Percentiles rank a stretch among this genome's conserved stretches.
These are phyloP conservation scores for Ceratobasidium sp. DNA, from an alignment of 1,284 basidiomycete species.

Conservation along the genomic window DNA sequence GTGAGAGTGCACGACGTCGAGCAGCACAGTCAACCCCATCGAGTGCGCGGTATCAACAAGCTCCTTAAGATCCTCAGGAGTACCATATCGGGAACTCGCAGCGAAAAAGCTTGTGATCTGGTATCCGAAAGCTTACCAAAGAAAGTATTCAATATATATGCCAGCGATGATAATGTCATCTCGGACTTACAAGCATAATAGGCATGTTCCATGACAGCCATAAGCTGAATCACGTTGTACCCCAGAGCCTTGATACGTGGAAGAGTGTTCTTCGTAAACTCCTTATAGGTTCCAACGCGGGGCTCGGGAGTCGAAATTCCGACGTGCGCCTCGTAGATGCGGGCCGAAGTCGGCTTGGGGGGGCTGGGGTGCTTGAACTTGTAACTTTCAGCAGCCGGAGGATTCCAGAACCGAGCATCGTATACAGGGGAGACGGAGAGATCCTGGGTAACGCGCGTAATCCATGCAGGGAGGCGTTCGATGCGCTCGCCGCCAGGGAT, in stretches of 20 bases:
- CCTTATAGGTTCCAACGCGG: conserved; percentile 93
- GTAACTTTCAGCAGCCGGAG: conserved; percentile 76
- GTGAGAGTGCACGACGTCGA: conserved; percentile 98
- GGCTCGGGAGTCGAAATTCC: conserved; percentile 93
- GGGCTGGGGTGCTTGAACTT: conserved; percentile 84
- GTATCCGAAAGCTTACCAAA: conserved; percentile 86
- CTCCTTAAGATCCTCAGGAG: conserved; percentile 94
- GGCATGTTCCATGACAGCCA: conserved; percentile 98
- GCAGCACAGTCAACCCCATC: conserved; percentile 90
- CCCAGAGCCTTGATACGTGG: conserved; percentile 91
- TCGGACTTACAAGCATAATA: conserved; percentile 92
- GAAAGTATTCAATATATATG: conserved; percentile 25
- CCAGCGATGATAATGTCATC: not conserved
- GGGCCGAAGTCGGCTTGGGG: conserved; percentile 72
- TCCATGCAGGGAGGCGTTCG: conserved; percentile 94
- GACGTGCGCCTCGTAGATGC: conserved; percentile 98
- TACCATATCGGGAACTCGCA: conserved; percentile 93
- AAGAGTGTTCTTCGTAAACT: conserved; percentile 88
- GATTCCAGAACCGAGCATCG: conserved; percentile 99
- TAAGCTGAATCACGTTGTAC: conserved; percentile 97
- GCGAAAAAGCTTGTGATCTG: conserved; percentile 98
- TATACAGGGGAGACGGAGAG: conserved; percentile 89
- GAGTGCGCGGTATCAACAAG: conserved; percentile 95
- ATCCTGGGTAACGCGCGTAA: conserved; percentile 94
- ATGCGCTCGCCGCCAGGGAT: conserved; percentile 79